phyloP scores from a whole-genome alignment of 75 land plant genomes.

The Selaginella tamariscina region DNA sequence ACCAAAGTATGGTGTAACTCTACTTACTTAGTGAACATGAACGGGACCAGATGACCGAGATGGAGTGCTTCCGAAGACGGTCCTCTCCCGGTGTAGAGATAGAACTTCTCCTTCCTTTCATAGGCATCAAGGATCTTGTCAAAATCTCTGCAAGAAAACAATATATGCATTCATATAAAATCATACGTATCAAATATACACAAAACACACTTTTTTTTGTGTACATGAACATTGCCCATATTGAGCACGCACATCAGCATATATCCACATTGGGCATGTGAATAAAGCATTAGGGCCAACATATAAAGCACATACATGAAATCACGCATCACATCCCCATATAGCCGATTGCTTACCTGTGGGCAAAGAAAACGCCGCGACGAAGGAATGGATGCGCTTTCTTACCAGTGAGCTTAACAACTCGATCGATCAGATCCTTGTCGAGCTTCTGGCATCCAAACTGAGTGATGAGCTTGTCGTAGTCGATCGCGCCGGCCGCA shows the following conservation, averaged over 20 bases:
- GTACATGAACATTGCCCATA: not conserved
- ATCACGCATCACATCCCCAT: not conserved
- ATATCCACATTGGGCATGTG: not conserved
- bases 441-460: conserved; percentile 81
- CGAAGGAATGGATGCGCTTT: conserved; percentile 91
- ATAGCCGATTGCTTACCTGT: conserved; percentile 33
- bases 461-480: conserved; percentile 84
- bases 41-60: conserved; percentile 89
- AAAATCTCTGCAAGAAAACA: conserved; percentile 47
- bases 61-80: conserved; percentile 95
- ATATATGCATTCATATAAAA: not conserved
- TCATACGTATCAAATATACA: not conserved
- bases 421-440: conserved; percentile 38
- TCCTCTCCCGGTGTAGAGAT: conserved; percentile 88
- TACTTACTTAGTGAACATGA: conserved; percentile 92
- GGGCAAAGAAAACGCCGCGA: conserved; percentile 94
- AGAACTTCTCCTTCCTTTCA: conserved; percentile 87
- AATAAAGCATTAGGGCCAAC: not conserved
- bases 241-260: not conserved
- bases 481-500: conserved; percentile 71
- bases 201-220: not conserved
- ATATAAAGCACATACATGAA: conserved; percentile 4
- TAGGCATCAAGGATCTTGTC: conserved; percentile 68
- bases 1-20: not conserved
- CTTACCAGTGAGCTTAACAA: conserved; percentile 56